Percentiles rank a stretch among this genome's conserved stretches.
phyloP scores from a whole-genome alignment of 2,329 filamentous ascomycete genomes.

The Bipolaris sorokiniana region DNA sequence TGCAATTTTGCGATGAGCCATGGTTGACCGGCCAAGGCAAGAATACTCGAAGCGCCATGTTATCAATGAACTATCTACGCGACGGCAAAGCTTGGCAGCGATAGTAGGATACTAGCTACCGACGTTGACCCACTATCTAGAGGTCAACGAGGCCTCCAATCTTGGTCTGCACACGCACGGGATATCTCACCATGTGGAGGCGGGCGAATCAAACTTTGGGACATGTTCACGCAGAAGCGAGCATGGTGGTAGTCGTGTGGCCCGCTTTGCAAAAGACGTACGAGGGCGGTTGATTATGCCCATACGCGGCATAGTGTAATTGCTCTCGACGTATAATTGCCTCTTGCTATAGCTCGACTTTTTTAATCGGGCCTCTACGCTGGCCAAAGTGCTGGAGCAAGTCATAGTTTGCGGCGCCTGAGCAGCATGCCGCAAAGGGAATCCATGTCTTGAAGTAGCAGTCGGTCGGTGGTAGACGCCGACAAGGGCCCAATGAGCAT shows the following conservation, averaged over 20 bases:
- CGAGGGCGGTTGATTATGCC: conserved; percentile 5
- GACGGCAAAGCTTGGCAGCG: conserved; percentile 1
- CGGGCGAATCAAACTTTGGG: conserved; percentile 4
- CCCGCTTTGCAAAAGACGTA: conserved; percentile 7
- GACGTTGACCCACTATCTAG: neutral
- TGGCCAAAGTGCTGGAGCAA: neutral
- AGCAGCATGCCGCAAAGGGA: neutral
- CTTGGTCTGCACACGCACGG: conserved; percentile 1
- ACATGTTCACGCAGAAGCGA: conserved; percentile 7
- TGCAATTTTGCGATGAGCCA: conserved; percentile 5
- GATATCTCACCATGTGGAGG: neutral
- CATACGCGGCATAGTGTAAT: conserved; percentile 2
- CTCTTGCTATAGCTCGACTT: conserved; percentile 11
- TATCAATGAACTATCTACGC: conserved; percentile 9
- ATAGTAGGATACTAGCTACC: conserved; percentile 2
- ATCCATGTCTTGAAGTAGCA: conserved; percentile 4
- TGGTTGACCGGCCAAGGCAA: conserved; percentile 5
- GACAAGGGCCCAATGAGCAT: conserved; percentile 5
- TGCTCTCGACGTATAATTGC: conserved; percentile 8
- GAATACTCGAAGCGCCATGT: conserved; percentile 8
- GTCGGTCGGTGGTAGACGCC: conserved; percentile 3
- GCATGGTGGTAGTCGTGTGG: conserved; percentile 3
- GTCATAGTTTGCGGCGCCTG: conserved; percentile 3
- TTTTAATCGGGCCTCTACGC: conserved; percentile 4
- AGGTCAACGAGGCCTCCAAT: neutral